Evolutionary conservation across 352 stramenopile genomes (phyloP), one percentile per base, ranked within the genome.

Genomic region (Phytophthora fragariae): DNA sequence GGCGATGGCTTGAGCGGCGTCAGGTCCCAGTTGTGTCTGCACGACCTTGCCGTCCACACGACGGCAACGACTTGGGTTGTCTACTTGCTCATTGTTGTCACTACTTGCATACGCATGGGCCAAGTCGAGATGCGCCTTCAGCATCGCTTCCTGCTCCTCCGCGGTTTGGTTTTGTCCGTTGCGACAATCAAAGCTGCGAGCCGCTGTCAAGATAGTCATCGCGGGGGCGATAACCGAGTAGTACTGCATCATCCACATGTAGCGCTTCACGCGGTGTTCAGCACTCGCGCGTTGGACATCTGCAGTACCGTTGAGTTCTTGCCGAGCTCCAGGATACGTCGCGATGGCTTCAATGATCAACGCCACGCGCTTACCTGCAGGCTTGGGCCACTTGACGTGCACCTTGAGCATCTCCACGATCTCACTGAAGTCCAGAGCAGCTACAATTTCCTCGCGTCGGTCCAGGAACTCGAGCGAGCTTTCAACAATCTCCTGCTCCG

Each of bases 361-460:
- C 31, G 83, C 83, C 47, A 90, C 80, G 10, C 84, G 83, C 72
- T 93, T 93, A 59, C 84, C 84, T 41, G 78, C 82, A 1, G 84
- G 81, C 54, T 92, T 92, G 12, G 86, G 80, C 84, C 84, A 92
- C 61, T 93, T 93, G 33, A 93, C 83, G 57, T 91, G 88, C 54
- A 77, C 73, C 72, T 93, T 93, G 27, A 93, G 80, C 80, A 92
- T 79, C 63, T 93, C 86, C 37, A 92, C 76, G 54, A 92, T 77
- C 52, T 87, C 77, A 27, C 76, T 79, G 1, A 67, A 71, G 33
- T 81, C 73, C 11, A 91, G 57, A 11, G 57, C 21, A 24, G 58
- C 57, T 3, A 70, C 49, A 19, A 80, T 68, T n/a, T 57, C 19
- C 0, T 86, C 80, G 0, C 73, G 76, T 17, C 56, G 58, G 2